These are phyloP conservation scores for Haplosporangium sp. DNA, from an alignment of 371 early-diverging fungal species.

Conservation along the genomic window DNA sequence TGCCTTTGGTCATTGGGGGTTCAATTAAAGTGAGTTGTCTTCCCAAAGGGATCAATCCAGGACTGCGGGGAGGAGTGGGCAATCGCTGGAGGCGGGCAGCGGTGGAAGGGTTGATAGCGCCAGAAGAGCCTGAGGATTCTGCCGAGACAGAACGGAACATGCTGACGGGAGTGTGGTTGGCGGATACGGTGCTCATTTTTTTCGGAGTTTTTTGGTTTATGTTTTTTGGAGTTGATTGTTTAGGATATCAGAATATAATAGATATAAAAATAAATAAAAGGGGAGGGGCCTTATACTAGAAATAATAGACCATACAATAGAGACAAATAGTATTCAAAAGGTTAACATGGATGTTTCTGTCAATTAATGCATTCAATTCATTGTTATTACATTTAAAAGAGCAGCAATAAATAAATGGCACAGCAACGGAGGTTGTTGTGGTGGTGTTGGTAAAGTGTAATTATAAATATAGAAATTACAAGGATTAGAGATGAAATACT, in stretches of 20 bases:
- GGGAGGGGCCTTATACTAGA: background rate
- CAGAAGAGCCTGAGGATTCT: conserved; percentile 27
- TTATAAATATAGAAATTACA: background rate
- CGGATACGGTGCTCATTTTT: conserved; percentile 26
- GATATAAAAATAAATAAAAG: conserved; percentile 10
- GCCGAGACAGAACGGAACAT: conserved; percentile 41
- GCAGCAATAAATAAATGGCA: background rate
- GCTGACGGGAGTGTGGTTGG: conserved; percentile 29
- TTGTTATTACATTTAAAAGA: no score
- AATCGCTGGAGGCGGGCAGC: conserved; percentile 35
- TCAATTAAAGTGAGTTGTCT: conserved; percentile 72
- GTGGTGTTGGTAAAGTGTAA: background rate
- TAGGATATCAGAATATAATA: conserved; percentile 12
- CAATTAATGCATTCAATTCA: background rate
- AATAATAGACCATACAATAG: background rate
- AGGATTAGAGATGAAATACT: background rate
- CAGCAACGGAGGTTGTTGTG: background rate
- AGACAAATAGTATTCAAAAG: background rate
- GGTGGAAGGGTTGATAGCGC: conserved; percentile 20
- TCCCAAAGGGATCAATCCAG: conserved; percentile 59
- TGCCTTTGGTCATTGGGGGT: conserved; percentile 60
- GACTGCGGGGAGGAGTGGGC: conserved; percentile 46
- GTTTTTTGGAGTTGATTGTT: background rate
- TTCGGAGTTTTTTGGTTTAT: background rate
- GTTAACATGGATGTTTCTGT: background rate